phyloP scores from a whole-genome alignment of 352 stramenopile genomes.

The Plasmopara viticola region DNA sequence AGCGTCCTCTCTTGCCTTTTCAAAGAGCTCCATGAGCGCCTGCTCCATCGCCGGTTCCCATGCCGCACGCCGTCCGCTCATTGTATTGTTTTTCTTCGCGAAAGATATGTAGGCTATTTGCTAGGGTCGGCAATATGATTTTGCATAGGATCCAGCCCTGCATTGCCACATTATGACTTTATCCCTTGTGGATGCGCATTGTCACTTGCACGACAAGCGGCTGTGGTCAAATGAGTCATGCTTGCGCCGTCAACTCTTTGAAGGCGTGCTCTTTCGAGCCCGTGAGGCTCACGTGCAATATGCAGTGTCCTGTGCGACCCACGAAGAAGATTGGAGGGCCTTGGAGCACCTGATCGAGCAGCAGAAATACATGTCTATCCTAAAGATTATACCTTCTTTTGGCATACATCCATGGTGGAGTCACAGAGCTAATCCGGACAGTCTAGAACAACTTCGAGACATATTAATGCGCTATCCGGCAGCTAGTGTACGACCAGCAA shows the following conservation, averaged over 20 bases:
- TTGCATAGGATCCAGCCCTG: slow-evolving; percentile 1
- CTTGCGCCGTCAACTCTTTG: slow-evolving; percentile 16
- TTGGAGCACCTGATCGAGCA: slow-evolving; percentile 38
- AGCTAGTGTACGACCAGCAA: slow-evolving; percentile 37
- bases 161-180: slow-evolving; percentile 13
- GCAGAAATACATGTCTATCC: neutral
- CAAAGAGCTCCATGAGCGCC: slow-evolving; percentile 29
- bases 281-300: slow-evolving; percentile 33
- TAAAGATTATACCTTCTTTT: slow-evolving; percentile 50
- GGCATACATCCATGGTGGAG: slow-evolving; percentile 78
- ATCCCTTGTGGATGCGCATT: slow-evolving; percentile 54
- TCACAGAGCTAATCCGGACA: slow-evolving; percentile 11
- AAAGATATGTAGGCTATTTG: slow-evolving; percentile 13
- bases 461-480: slow-evolving; percentile 33
- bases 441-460: slow-evolving; percentile 26
- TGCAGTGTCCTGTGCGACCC: slow-evolving; percentile 55
- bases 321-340: slow-evolving; percentile 48
- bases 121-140: slow-evolving; percentile 8
- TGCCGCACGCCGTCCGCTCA: slow-evolving; percentile 22
- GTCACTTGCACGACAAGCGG: slow-evolving; percentile 60
- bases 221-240: slow-evolving; percentile 14
- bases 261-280: slow-evolving; percentile 34
- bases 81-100: slow-evolving; percentile 18
- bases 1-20: slow-evolving; percentile 25
- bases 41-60: slow-evolving; percentile 20